Conservation (phyloP, 352 stramenopile species). For the Phytophthora colocasiae region DNA sequence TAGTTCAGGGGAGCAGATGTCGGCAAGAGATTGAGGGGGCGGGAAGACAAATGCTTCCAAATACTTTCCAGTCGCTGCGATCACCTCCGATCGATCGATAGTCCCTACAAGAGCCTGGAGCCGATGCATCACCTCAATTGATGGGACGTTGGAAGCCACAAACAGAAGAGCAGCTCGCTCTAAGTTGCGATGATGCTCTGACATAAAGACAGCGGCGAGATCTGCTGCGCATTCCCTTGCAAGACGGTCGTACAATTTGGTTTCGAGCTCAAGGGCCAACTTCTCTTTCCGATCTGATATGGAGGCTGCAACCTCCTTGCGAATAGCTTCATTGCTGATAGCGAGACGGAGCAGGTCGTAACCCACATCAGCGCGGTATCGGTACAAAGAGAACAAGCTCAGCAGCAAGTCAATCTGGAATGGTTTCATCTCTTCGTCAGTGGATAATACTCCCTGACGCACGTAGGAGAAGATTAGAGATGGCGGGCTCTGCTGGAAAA, state of each 20-base stretch:
- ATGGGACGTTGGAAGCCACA: slow-evolving; percentile 71
- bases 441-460: slow-evolving; percentile 49
- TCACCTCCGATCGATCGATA: slow-evolving; percentile 58
- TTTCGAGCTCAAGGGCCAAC: slow-evolving; percentile 74
- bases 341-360: slow-evolving; percentile 51
- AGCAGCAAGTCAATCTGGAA: slow-evolving; percentile 80
- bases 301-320: slow-evolving; percentile 16
- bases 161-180: slow-evolving; percentile 71
- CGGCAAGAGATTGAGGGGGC: slow-evolving; percentile 34
- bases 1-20: slow-evolving; percentile 26
- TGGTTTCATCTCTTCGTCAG: slow-evolving; percentile 32
- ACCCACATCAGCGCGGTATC: slow-evolving; percentile 85
- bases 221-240: slow-evolving; percentile 71
- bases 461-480: slow-evolving; percentile 76
- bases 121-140: slow-evolving; percentile 60
- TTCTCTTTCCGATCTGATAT: slow-evolving; percentile 53
- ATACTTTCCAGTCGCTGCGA: slow-evolving; percentile 68
- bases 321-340: slow-evolving; percentile 27
- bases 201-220: slow-evolving; percentile 70
- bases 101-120: slow-evolving; percentile 58
- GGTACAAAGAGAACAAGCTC: slow-evolving; percentile 86
- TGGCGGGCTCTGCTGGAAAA: slow-evolving; percentile 82
- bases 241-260: slow-evolving; percentile 76
- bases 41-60: slow-evolving; percentile 84
- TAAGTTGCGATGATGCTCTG: slow-evolving; percentile 59